Evolutionary conservation across 768 basidiomycete genomes (phyloP), one percentile per base, ranked within the genome.

Genomic region (Solioccasus polychromus): DNA sequence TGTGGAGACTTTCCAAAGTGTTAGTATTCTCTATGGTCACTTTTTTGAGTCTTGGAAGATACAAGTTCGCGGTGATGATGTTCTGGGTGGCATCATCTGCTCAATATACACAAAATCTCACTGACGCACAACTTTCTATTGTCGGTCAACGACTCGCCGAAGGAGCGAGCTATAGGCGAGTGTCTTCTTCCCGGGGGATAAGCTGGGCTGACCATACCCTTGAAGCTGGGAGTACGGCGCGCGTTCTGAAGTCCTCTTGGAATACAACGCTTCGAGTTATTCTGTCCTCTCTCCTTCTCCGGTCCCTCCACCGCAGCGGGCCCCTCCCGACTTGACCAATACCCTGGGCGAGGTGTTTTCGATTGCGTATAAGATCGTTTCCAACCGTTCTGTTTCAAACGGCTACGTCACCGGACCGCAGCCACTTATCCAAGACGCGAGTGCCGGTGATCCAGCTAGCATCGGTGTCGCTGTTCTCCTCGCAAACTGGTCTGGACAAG

Each of bases 361-460:
- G 24, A 83, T 88, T 25, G 75, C 80, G 0, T 63, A 64, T 2
- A 54, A 62, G 20, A 68, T 79, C 18, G 77, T 88, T n/a, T 51
- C 64, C 3, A 69, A 71, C 43, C 77, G 79, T 26, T 56, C 73
- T 10, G 32, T 42, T 6, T 67, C 74, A 6, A 79, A 73, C 54
- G 70, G 63, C 24, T 66, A 71, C 24, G 54, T 68, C 12, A 60
- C 65, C 3, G 78, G 75, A 14, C 78, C 83, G 2, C 79, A 80
- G 53, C 77, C 84, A 1, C 68, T 92, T 15, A 54, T 66, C 3
- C 74, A 77, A 34, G 79, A 82, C 24, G 71, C 75, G 31, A 82
- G 85, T 14, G 87, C 82, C 0, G 82, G 73, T 0, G 92, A 95
- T 58, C 91, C 92, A 0, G 79, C 90, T 0, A 83, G 81, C 36